A percentile compares a stretch with the other conserved stretches of the same genome.
Evolutionary conservation across 495 filamentous ascomycete genomes (phyloP).

Genomic region (Hypoxylon crocopeplum): DNA sequence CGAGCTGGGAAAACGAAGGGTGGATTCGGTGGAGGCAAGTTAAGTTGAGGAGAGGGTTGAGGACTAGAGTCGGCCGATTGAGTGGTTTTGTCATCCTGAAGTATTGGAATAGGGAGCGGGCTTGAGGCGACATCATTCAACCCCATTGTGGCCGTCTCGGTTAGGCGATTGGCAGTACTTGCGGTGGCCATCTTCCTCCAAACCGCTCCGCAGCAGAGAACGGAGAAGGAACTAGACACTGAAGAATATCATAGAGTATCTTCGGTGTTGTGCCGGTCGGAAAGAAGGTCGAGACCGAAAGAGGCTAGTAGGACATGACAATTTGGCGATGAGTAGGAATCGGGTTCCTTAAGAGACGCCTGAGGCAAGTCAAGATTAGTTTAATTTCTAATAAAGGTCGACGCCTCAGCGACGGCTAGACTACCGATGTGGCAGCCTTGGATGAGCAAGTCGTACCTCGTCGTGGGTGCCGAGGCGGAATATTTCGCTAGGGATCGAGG

Average conservation of each 20-base stretch:
- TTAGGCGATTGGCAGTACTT: constrained; percentile 45
- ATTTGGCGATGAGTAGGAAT: constrained; percentile 19
- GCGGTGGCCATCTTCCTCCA: constrained; percentile 55
- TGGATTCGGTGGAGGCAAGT: constrained; percentile 68
- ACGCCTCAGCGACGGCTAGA: not conserved
- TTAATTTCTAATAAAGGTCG: constrained; percentile 4
- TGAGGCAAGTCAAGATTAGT: constrained; percentile 9
- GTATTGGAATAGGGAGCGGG: constrained; percentile 26
- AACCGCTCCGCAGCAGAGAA: constrained; percentile 57
- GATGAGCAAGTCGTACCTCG: constrained; percentile 20
- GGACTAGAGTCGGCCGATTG: constrained; percentile 28
- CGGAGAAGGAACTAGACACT: constrained; percentile 45
- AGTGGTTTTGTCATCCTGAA: constrained; percentile 26
- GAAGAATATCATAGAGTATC: constrained; percentile 49
- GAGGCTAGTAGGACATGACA: constrained; percentile 31
- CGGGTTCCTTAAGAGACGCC: constrained; percentile 9
- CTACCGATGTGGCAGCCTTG: not conserved
- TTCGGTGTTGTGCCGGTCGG: constrained; percentile 13
- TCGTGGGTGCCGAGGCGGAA: constrained; percentile 11
- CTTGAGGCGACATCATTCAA: constrained; percentile 40
- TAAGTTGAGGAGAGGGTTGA: constrained; percentile 47
- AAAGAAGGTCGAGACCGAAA: constrained; percentile 14
- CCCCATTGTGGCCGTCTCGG: constrained; percentile 39
- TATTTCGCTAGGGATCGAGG: constrained; percentile 7
- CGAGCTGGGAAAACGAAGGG: constrained; percentile 72